Evolutionary conservation across 1,284 basidiomycete species (phyloP).

Genomic region (Ustilago xerochloae): DNA sequence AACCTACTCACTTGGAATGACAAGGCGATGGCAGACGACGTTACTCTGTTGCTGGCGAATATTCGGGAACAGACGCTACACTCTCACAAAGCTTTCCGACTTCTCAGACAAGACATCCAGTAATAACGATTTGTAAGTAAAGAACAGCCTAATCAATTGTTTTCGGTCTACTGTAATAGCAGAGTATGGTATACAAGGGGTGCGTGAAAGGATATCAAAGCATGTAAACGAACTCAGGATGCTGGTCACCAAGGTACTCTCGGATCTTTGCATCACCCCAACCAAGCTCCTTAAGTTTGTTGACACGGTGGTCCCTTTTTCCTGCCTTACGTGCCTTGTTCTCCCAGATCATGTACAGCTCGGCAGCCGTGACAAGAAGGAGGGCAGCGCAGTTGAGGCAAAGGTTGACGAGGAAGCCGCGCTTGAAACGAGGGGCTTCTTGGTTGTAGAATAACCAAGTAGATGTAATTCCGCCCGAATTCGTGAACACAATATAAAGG

Average conservation of each 20-base stretch:
- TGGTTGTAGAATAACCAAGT: slow-evolving; percentile 55
- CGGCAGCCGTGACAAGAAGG: slow-evolving; percentile 41
- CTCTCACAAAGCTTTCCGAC: too few species aligned
- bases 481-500: slow-evolving; percentile 57
- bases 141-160: background rate
- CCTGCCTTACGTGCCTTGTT: slow-evolving; percentile 41
- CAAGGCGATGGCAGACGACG: too few species aligned
- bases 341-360: slow-evolving; percentile 55
- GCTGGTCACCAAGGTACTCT: slow-evolving; percentile 58
- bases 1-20: too few species aligned
- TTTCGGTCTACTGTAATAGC: background rate
- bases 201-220: slow-evolving; percentile 22
- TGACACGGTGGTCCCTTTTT: slow-evolving; percentile 49
- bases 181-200: slow-evolving; percentile 4
- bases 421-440: slow-evolving; percentile 45
- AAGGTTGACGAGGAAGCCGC: slow-evolving; percentile 57
- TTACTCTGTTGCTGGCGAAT: too few species aligned
- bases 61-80: too few species aligned
- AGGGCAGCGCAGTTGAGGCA: slow-evolving; percentile 39
- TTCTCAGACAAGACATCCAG: too few species aligned
- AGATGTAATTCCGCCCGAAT: slow-evolving; percentile 52
- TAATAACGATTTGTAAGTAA: background rate
- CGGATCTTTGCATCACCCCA: slow-evolving; percentile 54
- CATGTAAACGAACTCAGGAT: slow-evolving; percentile 56
- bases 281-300: slow-evolving; percentile 34